phyloP scores from a whole-genome alignment of 148 eudicot genomes.

The Spergularia marina region DNA sequence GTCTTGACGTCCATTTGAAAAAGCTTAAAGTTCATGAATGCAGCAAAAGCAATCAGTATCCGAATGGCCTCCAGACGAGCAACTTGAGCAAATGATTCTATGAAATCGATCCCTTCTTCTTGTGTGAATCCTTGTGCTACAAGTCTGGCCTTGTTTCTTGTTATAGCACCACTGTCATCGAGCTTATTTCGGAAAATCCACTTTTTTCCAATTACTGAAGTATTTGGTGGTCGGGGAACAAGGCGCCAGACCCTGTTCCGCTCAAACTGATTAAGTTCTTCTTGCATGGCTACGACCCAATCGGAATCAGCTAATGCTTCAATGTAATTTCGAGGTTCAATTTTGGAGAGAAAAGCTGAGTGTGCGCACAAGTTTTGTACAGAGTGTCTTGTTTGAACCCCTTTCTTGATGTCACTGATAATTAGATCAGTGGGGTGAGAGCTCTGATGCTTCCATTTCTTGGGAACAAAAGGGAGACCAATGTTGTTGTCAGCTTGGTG shows the following conservation, averaged over 20 bases:
- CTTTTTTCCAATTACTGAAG: neutral
- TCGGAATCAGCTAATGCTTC: neutral
- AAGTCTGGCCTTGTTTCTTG: neutral
- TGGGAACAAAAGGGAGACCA: too few species aligned
- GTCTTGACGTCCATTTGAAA: constrained; percentile 2
- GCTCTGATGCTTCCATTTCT: neutral
- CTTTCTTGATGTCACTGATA: neutral
- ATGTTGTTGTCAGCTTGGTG: too few species aligned
- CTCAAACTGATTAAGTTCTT: neutral
- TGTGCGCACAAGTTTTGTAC: neutral
- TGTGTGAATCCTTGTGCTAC: neutral
- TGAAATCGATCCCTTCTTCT: neutral
- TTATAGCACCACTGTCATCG: neutral
- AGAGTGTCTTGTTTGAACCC: neutral
- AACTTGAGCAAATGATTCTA: neutral
- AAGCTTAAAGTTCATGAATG: neutral
- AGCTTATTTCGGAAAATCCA: neutral
- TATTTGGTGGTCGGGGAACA: neutral
- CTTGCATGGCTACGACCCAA: neutral
- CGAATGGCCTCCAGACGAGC: neutral
- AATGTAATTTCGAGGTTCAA: neutral
- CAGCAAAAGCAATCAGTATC: neutral
- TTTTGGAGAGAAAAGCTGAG: neutral
- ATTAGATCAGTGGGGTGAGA: neutral
- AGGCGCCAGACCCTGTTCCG: neutral